phyloP scores from a whole-genome alignment of 108 stramenopile species.

The Seminavis robusta region DNA sequence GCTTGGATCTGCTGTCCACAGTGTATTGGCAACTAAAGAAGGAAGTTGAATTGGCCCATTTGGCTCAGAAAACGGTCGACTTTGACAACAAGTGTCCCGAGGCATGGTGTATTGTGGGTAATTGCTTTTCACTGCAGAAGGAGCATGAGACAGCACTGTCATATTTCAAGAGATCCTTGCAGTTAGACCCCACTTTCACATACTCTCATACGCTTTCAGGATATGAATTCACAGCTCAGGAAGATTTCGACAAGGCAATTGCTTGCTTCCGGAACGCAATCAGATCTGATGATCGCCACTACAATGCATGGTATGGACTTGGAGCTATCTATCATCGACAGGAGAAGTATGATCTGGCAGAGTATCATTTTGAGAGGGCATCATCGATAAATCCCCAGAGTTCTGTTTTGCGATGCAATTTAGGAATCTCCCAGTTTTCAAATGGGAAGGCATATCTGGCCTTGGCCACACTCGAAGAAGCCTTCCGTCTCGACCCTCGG shows the following conservation, averaged over 20 bases:
- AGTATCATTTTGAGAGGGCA: conserved; percentile 93
- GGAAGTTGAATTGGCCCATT: conserved; percentile 91
- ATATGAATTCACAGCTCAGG: conserved; percentile 96
- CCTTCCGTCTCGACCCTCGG: conserved; percentile 77
- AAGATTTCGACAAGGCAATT: conserved; percentile 95
- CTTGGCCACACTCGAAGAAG: conserved; percentile 82
- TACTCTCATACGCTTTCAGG: conserved; percentile 96
- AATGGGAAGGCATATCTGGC: conserved; percentile 88
- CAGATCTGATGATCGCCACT: conserved; percentile 81
- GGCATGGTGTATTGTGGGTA: conserved; percentile 96
- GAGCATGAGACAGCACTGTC: conserved; percentile 95
- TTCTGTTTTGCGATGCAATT: conserved; percentile 89
- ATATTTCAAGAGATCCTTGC: conserved; percentile 90
- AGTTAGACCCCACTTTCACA: conserved; percentile 87
- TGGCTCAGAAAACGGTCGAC: conserved; percentile 85
- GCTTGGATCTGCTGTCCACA: conserved; percentile 90
- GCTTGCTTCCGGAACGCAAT: conserved; percentile 90
- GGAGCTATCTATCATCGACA: conserved; percentile 96
- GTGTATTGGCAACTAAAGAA: conserved; percentile 95
- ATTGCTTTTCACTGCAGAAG: conserved; percentile 96
- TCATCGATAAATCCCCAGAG: conserved; percentile 83
- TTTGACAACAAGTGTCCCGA: conserved; percentile 86
- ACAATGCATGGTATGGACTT: conserved; percentile 95
- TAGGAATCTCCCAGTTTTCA: conserved; percentile 92
- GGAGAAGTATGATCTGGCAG: conserved; percentile 94